These are phyloP conservation scores for Vaccinium myrtillus DNA, from an alignment of 148 eudicot species.

Conservation along the genomic window DNA sequence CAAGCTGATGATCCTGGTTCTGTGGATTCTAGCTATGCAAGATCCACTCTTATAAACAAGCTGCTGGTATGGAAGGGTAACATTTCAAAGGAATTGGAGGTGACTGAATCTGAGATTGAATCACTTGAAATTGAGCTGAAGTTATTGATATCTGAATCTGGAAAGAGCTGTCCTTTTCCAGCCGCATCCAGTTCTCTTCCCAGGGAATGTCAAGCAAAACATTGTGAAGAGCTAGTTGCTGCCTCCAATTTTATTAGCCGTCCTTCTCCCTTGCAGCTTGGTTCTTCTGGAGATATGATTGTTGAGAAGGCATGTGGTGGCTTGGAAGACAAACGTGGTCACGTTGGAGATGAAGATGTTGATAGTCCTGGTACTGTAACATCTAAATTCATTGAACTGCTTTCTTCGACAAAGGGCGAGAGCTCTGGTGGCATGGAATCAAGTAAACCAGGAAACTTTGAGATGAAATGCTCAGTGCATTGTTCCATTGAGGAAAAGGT, in stretches of 20 bases:
- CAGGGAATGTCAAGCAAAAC: conserved; percentile 29
- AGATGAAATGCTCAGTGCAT: conserved; percentile 19
- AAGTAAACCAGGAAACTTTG: conserved; percentile 17
- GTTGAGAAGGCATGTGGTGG: conserved; percentile 29
- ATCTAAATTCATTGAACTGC: conserved; percentile 51
- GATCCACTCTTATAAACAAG: conserved; percentile 57
- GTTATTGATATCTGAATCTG: conserved; percentile 34
- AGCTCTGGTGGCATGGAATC: conserved; percentile 14
- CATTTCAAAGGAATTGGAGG: conserved; percentile 60
- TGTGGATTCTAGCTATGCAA: conserved; percentile 45
- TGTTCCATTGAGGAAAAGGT: conserved; percentile 24
- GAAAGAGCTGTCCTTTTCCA: conserved; percentile 24
- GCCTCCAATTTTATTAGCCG: conserved; percentile 24
- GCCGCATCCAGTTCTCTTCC: conserved; percentile 38
- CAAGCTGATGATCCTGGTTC: conserved; percentile 41
- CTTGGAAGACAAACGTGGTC: conserved; percentile 27
- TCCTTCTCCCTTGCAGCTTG: conserved; percentile 43
- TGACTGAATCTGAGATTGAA: conserved; percentile 83
- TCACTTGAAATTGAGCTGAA: conserved; percentile 77
- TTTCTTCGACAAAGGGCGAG: conserved; percentile 23
- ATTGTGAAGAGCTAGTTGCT: conserved; percentile 30
- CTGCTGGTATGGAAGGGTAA: conserved; percentile 59
- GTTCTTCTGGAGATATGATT: conserved; percentile 35
- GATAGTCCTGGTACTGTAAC: conserved; percentile 79
- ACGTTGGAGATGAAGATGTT: conserved; percentile 40